A percentile compares a stretch with the other conserved stretches of the same genome.
phyloP scores from a whole-genome alignment of 2,329 filamentous ascomycete genomes.

The Nothophaeocryptopus gaeumannii region DNA sequence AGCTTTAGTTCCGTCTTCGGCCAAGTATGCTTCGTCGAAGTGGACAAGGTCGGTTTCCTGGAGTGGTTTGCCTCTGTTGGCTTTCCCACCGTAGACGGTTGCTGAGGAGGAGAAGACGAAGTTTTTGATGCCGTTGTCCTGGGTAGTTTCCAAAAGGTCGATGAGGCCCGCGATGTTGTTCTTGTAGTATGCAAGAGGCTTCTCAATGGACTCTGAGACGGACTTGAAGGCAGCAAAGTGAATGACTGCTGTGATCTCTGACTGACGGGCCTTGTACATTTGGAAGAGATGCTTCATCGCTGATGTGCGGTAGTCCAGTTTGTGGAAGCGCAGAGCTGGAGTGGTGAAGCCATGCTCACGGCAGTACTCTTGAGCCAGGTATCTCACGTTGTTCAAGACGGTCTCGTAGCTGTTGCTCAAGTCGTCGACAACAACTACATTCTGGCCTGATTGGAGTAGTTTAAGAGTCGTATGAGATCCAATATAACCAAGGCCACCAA shows the following conservation, averaged over 20 bases:
- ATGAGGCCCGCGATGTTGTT: slow-evolving; percentile 66
- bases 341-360: slow-evolving; percentile 38
- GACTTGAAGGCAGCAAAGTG: slow-evolving; percentile 69
- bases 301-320: slow-evolving; percentile 48
- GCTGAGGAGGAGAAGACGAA: slow-evolving; percentile 68
- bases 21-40: slow-evolving; percentile 41
- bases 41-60: slow-evolving; percentile 27
- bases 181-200: slow-evolving; percentile 62
- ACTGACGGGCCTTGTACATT: slow-evolving; percentile 42
- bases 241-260: slow-evolving; percentile 61
- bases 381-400: slow-evolving; percentile 38
- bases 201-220: slow-evolving; percentile 60
- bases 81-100: slow-evolving; percentile 59
- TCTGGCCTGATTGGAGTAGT: slow-evolving; percentile 54
- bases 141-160: slow-evolving; percentile 56
- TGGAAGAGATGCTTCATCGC: slow-evolving; percentile 45
- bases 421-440: slow-evolving; percentile 50
- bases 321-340: slow-evolving; percentile 47
- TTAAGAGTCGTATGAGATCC: slow-evolving; percentile 57
- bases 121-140: slow-evolving; percentile 60
- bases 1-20: slow-evolving; percentile 44
- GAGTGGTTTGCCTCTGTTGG: slow-evolving; percentile 25
- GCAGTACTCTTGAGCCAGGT: slow-evolving; percentile 40
- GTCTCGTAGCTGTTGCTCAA: slow-evolving; percentile 45
- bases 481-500: slow-evolving; percentile 38